phyloP scores from a whole-genome alignment of 1,284 basidiomycete species.

The Peniophora sp. region DNA sequence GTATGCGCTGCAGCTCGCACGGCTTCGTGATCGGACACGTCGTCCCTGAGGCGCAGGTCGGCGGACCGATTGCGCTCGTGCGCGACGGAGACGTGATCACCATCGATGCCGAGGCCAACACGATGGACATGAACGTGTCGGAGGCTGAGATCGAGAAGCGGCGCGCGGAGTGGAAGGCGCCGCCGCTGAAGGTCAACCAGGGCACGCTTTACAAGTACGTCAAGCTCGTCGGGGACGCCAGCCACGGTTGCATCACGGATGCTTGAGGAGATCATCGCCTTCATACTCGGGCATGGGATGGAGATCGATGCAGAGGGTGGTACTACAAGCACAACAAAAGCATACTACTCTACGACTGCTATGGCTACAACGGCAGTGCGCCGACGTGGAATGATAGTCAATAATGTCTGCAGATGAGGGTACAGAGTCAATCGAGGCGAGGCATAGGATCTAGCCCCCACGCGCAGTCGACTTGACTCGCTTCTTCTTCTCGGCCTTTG shows the following conservation, averaged over 20 bases:
- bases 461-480: conserved; percentile 57
- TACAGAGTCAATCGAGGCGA: no score
- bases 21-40: conserved; percentile 92
- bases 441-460: conserved; percentile 7
- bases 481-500: conserved; percentile 87
- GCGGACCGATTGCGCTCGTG: conserved; percentile 88
- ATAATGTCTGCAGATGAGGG: no score
- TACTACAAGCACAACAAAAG: no score
- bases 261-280: conserved; percentile 29
- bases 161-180: conserved; percentile 65
- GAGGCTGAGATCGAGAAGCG: conserved; percentile 67
- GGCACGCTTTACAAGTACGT: conserved; percentile 88
- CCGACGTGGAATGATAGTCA: no score
- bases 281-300: no score
- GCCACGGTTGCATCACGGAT: conserved; percentile 84
- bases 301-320: no score
- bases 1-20: conserved; percentile 50
- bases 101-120: conserved; percentile 82
- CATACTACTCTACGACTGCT: no score
- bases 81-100: conserved; percentile 82
- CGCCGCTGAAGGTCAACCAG: conserved; percentile 77
- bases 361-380: no score
- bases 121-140: conserved; percentile 66
- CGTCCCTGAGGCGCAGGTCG: conserved; percentile 83
- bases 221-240: conserved; percentile 81